A percentile compares a stretch with the other conserved stretches of the same genome.
These are phyloP conservation scores for Hypoxylon subgilvum DNA, from an alignment of 495 filamentous ascomycete species.

Conservation along the genomic window DNA sequence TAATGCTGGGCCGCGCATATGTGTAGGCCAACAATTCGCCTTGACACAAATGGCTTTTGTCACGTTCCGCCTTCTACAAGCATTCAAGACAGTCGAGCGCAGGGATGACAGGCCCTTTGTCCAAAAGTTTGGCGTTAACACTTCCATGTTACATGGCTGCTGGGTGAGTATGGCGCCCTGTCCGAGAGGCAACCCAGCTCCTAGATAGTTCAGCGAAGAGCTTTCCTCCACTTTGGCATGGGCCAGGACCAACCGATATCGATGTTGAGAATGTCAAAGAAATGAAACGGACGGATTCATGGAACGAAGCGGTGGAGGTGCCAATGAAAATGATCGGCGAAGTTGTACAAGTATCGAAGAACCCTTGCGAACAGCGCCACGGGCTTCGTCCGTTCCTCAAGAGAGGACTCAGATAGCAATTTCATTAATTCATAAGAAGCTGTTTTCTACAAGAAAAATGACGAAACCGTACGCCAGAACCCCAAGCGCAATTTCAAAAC, in stretches of 20 bases:
- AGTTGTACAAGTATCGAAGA: too few species aligned
- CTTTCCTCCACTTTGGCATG: too few species aligned
- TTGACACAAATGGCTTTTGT: slow-evolving; percentile 65
- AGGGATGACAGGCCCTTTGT: slow-evolving; percentile 49
- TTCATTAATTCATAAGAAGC: slow-evolving; percentile 12
- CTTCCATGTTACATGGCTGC: slow-evolving; percentile 48
- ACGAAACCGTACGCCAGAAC: slow-evolving; percentile 3
- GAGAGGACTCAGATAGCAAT: slow-evolving; percentile 1
- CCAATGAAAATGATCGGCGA: too few species aligned
- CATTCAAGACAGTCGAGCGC: slow-evolving; percentile 60
- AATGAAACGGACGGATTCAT: too few species aligned
- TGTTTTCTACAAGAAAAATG: slow-evolving; percentile 10
- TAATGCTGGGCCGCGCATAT: slow-evolving; percentile 69
- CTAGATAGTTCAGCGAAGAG: background rate
- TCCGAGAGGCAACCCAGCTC: too few species aligned
- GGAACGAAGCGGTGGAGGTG: too few species aligned
- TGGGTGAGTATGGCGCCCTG: slow-evolving; percentile 42
- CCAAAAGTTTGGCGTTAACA: slow-evolving; percentile 42
- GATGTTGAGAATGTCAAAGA: too few species aligned
- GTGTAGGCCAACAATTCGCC: slow-evolving; percentile 63
- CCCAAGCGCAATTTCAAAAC: background rate
- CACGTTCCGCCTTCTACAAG: slow-evolving; percentile 64
- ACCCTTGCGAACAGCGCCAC: too few species aligned
- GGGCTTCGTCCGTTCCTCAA: too few species aligned
- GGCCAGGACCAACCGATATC: too few species aligned